phyloP scores from a whole-genome alignment of 306 rosid genomes.

The Quercus suber region DNA sequence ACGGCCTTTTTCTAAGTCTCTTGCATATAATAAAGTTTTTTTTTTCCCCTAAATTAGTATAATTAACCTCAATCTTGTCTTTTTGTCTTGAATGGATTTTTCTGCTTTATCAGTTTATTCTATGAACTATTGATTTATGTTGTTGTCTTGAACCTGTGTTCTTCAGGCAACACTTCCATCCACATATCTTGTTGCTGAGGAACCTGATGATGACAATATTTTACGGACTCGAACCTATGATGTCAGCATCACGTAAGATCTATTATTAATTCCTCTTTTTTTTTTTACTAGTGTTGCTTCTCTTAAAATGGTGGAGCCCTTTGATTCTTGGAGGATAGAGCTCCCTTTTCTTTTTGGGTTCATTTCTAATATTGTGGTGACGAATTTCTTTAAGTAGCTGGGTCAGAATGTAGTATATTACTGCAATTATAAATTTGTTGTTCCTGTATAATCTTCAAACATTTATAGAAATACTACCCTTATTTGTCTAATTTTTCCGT shows the following conservation, averaged over 20 bases:
- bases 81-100: background rate
- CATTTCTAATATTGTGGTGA: background rate
- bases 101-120: background rate
- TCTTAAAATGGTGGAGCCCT: background rate
- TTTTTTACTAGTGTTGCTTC: background rate
- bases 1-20: background rate
- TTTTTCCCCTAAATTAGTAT: background rate
- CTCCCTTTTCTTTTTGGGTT: background rate
- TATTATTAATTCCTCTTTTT: background rate
- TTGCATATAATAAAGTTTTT: background rate
- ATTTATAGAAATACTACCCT: background rate
- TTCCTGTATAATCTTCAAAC: background rate
- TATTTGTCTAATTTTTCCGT: background rate
- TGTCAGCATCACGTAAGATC: constrained; percentile 87
- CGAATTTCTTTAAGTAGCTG: background rate
- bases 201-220: constrained; percentile 91
- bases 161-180: constrained; percentile 60
- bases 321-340: background rate
- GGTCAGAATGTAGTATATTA: background rate
- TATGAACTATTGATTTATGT: background rate
- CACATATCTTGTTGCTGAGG: constrained; percentile 75
- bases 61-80: background rate
- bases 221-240: constrained; percentile 89
- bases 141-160: constrained; percentile 18
- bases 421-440: background rate